These are phyloP conservation scores for Paratinospora sagittata DNA, from an alignment of 164 flowering plant genomes.

Conservation along the genomic window DNA sequence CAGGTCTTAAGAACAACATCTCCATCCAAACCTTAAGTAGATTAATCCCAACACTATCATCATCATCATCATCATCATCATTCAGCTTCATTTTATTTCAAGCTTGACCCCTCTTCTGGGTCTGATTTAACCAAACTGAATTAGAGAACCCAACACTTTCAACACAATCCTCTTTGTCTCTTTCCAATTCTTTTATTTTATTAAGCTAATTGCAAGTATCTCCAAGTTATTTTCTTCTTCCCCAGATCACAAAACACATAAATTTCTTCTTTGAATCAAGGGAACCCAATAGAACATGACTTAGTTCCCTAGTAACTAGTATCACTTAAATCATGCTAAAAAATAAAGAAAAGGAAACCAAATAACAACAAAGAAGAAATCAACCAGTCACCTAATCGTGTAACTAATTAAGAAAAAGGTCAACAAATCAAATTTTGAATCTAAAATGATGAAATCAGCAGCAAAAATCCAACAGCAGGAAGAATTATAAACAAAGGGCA, in stretches of 20 bases:
- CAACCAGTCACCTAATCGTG: neutral
- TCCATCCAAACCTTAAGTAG: neutral
- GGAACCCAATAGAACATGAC: neutral
- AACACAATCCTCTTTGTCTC: too few relatives aligned
- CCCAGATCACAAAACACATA: too few relatives aligned
- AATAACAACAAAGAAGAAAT: neutral
- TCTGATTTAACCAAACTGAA: neutral
- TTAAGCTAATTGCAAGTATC: neutral
- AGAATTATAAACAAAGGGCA: neutral
- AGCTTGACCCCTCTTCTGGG: neutral
- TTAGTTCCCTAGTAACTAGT: neutral
- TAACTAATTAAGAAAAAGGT: neutral
- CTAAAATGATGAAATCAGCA: neutral
- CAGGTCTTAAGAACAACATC: neutral
- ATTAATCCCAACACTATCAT: neutral
- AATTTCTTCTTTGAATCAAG: neutral
- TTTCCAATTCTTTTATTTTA: too few relatives aligned
- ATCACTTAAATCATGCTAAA: neutral
- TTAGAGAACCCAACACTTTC: neutral
- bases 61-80: neutral
- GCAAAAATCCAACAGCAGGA: neutral
- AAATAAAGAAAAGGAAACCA: neutral
- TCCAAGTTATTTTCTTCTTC: slow-evolving; percentile 1
- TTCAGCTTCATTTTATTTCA: neutral
- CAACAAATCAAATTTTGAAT: neutral